A percentile compares a stretch with the other conserved stretches of the same genome.
Evolutionary conservation across 1,284 basidiomycete genomes (phyloP).

Genomic region (Cryptococcus floricola): DNA sequence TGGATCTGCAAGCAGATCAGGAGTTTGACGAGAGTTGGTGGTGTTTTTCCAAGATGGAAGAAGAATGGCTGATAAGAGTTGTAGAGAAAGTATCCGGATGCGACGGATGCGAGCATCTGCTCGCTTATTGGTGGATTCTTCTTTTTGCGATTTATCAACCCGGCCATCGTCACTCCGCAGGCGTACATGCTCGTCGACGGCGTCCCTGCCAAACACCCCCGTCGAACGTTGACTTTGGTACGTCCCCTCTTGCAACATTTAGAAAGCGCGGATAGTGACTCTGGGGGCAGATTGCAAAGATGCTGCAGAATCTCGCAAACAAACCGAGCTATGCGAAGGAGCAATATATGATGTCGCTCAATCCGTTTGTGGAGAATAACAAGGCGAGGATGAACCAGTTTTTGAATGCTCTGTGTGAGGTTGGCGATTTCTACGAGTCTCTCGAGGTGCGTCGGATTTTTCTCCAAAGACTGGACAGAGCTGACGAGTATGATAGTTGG

Average conservation of each 20-base stretch:
- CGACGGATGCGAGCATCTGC: conserved; percentile 94
- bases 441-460: conserved; percentile 82
- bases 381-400: conserved; percentile 96
- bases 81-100: conserved; percentile 95
- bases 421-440: conserved; percentile 98
- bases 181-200: conserved; percentile 99
- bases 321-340: conserved; percentile 98
- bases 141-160: conserved; percentile 99
- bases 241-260: conserved; percentile 23
- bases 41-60: no score
- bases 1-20: conserved; percentile 99
- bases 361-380: conserved; percentile 98
- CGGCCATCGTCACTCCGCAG: conserved; percentile 98
- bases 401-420: conserved; percentile 93
- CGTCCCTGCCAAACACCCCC: conserved; percentile 92
- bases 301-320: conserved; percentile 98
- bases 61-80: background rate
- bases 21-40: conserved; percentile 87
- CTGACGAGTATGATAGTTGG: conserved; percentile 63
- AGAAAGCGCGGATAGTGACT: conserved; percentile 6
- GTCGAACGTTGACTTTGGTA: conserved; percentile 90
- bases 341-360: conserved; percentile 95
- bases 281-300: conserved; percentile 82
- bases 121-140: conserved; percentile 99
- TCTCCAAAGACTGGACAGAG: no score